Base-by-base conservation (phyloP, 805 yeast genomes). In the Metschnikowia aberdeeniae region DNA sequence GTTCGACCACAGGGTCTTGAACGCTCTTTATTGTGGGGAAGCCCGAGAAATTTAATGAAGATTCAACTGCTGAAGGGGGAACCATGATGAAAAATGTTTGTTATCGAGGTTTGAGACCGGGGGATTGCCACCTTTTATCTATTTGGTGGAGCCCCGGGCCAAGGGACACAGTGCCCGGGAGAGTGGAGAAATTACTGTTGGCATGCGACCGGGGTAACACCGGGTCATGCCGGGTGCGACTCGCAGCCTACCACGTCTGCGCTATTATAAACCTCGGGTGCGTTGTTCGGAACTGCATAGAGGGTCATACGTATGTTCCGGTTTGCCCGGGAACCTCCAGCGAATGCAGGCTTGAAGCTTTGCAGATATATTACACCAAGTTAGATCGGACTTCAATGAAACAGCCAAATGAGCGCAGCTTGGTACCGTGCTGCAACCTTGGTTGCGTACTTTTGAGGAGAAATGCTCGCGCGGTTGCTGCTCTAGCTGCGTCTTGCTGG, bases 51-150 rank as follows among this genome's bases (percentile, higher is more conserved):
- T 71, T 67, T 47, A 71, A 65, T 34, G 70, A 61, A 19, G 76
- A 71, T 64, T 68, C 73, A 52, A 68, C 64, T 49, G 75, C 76
- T 45, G 72, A 62, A 34, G 75, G 75, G 57, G 75, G 75, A 53
- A 66, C 56, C 75, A 70, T 70, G 37, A 45, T 59, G 41, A 17
- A n/a, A 13, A 31, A 24, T 26, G 14, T 32, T 34, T 12, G 10
- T 32, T 20, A 17, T 22, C 19, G 28, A 20, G 10, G 35, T 19
- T 34, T 14, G 8, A n/a, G 28, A 26, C 28, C 4, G 35, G 51
- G 54, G 44, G 43, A 34, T 42, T 47, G n/a, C 14, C 5, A 19
- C 48, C 34, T 38, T 38, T 48, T 48, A 44, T 48, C 51, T 45
- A 44, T 39, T 13, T 12, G 32, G 31, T 20, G 36, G 13, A 13